Evolutionary conservation across 2,329 filamentous ascomycete genomes (phyloP).

Genomic region (Apiospora phragmitis): DNA sequence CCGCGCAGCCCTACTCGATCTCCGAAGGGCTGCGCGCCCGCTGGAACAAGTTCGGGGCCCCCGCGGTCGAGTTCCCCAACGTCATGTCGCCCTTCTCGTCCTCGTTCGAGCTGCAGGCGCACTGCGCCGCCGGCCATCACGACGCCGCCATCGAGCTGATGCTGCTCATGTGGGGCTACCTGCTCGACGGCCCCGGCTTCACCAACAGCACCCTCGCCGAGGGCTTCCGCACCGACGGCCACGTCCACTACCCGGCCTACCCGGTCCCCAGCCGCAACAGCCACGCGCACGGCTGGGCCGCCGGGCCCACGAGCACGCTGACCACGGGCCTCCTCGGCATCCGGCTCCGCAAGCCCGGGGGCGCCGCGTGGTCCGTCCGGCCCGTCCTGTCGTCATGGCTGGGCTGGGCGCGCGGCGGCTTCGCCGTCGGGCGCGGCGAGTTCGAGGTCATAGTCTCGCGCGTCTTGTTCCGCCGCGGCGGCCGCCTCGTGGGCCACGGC

Average conservation of each 20-base stretch:
- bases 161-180: conserved; percentile 39
- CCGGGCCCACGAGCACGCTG: conserved; percentile 35
- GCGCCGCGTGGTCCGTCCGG: conserved; percentile 26
- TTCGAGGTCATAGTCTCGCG: neutral
- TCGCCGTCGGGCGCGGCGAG: conserved; percentile 26
- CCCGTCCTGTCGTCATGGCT: conserved; percentile 34
- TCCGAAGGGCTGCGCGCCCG: conserved; percentile 38
- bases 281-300: conserved; percentile 39
- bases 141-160: conserved; percentile 43
- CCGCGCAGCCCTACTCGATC: conserved; percentile 27
- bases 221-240: conserved; percentile 39
- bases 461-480: neutral
- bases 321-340: conserved; percentile 31
- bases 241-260: conserved; percentile 35
- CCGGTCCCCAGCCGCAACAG: conserved; percentile 29
- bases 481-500: neutral
- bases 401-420: conserved; percentile 36
- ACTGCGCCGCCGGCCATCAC: conserved; percentile 38
- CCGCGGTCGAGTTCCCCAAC: conserved; percentile 30
- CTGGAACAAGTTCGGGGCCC: conserved; percentile 47
- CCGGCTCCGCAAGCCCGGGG: conserved; percentile 26
- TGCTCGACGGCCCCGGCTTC: conserved; percentile 38
- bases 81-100: conserved; percentile 22
- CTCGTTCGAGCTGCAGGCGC: conserved; percentile 23
- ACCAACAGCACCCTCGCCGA: conserved; percentile 44